Conservation (phyloP, 2,329 filamentous ascomycete genomes). For the Verticillium nubilum region DNA sequence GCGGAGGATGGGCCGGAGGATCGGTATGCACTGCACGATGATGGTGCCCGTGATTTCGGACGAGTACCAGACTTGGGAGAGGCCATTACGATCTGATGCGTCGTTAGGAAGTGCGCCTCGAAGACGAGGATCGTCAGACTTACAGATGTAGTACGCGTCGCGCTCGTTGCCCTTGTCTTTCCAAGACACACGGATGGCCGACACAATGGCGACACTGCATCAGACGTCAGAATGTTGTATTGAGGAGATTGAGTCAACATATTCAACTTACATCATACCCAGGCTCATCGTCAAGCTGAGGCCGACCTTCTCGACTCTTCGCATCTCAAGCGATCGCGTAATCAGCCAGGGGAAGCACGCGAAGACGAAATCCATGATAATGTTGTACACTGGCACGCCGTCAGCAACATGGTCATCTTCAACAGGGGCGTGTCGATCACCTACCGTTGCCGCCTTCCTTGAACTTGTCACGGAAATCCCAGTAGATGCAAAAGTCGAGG, state of each 20-base stretch:
- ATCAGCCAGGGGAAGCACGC: constrained; percentile 45
- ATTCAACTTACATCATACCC: constrained; percentile 38
- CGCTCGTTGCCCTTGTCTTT: constrained; percentile 40
- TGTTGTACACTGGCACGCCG: constrained; percentile 37
- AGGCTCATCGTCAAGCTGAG: constrained; percentile 45
- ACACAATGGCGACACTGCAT: constrained; percentile 36
- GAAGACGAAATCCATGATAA: constrained; percentile 48
- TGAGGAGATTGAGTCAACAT: no score
- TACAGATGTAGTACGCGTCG: constrained; percentile 42
- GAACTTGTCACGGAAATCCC: constrained; percentile 32
- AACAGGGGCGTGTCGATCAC: constrained; percentile 12
- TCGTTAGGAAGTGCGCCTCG: not conserved
- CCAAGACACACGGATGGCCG: constrained; percentile 42
- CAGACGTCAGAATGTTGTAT: not conserved
- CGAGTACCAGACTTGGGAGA: constrained; percentile 42
- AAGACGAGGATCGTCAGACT: constrained; percentile 2
- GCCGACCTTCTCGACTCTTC: constrained; percentile 40
- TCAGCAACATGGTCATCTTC: not conserved
- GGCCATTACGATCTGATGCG: constrained; percentile 30
- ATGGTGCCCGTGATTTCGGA: constrained; percentile 48
- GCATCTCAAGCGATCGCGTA: constrained; percentile 41
- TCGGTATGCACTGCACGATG: constrained; percentile 48
- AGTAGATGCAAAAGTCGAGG: constrained; percentile 36
- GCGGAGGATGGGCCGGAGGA: constrained; percentile 39
- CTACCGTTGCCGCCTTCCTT: constrained; percentile 46